These are phyloP conservation scores for Globomyces pollinis-pini DNA, from an alignment of 192 early-diverging fungal genomes.

Conservation along the genomic window DNA sequence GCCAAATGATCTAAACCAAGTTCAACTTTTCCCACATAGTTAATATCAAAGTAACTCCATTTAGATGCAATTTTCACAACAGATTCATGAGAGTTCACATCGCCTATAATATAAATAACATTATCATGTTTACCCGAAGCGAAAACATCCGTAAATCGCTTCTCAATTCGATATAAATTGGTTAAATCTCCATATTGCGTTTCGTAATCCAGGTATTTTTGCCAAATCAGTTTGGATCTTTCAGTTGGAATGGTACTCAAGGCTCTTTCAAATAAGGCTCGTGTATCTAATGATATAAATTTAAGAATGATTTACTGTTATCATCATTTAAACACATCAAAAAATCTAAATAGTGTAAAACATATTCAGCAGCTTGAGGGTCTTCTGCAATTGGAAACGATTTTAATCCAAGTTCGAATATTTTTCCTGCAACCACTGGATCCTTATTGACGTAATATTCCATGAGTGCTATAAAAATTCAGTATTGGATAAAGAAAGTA, in stretches of 20 bases:
- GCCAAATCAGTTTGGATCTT: conserved; percentile 71
- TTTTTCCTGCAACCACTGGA: conserved; percentile 68
- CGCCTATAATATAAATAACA: conserved; percentile 35
- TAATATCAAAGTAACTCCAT: conserved; percentile 71
- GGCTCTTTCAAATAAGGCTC: conserved; percentile 87
- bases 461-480: too few species aligned
- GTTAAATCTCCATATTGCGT: conserved; percentile 79
- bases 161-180: conserved; percentile 67
- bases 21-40: conserved; percentile 64
- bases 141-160: conserved; percentile 65
- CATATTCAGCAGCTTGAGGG: conserved; percentile 45
- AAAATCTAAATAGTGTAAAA: conserved; percentile 77
- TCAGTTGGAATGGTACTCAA: conserved; percentile 60
- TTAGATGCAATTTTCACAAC: conserved; percentile 45
- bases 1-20: conserved; percentile 58
- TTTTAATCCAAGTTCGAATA: conserved; percentile 88
- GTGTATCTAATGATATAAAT: conserved; percentile 69
- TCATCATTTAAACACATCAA: conserved; percentile 86
- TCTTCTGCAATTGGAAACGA: conserved; percentile 55
- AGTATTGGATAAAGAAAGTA: too few species aligned
- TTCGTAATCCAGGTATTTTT: conserved; percentile 75
- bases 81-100: conserved; percentile 15
- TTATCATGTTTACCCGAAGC: conserved; percentile 22
- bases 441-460: conserved; percentile 90
- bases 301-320: conserved; percentile 50